Evolutionary conservation across 2,329 filamentous ascomycete species (phyloP), one percentile per base, ranked within the genome.

Genomic region (Colletotrichum higginsianum): DNA sequence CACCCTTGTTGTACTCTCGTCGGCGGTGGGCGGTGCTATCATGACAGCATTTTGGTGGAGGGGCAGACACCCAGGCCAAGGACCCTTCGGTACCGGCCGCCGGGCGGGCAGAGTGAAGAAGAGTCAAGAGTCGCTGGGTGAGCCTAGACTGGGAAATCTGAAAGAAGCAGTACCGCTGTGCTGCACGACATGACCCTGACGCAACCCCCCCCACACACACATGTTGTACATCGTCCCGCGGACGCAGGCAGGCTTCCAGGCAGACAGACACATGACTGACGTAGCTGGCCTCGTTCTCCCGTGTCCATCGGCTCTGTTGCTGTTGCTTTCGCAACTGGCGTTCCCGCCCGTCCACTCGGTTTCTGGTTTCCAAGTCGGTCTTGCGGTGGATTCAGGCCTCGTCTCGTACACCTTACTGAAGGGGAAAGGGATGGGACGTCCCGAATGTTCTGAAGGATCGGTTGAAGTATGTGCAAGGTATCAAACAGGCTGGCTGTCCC

Each of bases 181-280:
- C 57, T 68, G 68, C 68, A 71, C 65, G 68, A 71, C 68, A 71
- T 60, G 58, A 35, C 40, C 47, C 58, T 71, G 68, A 57, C 46
- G 58, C 58, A 67, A 50, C 67, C 38, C 40, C 67, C 38, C 53
- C 44, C 64, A 46, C 46, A 49, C 56, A 56, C 18, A 38, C 46
- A 44, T 60, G 46, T 16, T 52, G 58, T 60, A 55, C 47, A 40
- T 55, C 55, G 55, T 55, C 67, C 35, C 68, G 46, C 60, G 21
- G 65, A 53, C 55, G 68, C 65, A 68, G 58, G 65, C 65, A 60
- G 46, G 60, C 65, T 63, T 58, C 30, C 68, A 64, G 65, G 53
- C 65, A 71, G 65, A 58, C 47, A 47, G 30, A 42, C 40, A 50
- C 46, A 63, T 47, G 53, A 71, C 67, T 71, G 65, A 68, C 68